A percentile compares a stretch with the other conserved stretches of the same genome.
These are phyloP conservation scores for Chamaecrista fasciculata DNA, from an alignment of 306 rosid species.

Conservation along the genomic window DNA sequence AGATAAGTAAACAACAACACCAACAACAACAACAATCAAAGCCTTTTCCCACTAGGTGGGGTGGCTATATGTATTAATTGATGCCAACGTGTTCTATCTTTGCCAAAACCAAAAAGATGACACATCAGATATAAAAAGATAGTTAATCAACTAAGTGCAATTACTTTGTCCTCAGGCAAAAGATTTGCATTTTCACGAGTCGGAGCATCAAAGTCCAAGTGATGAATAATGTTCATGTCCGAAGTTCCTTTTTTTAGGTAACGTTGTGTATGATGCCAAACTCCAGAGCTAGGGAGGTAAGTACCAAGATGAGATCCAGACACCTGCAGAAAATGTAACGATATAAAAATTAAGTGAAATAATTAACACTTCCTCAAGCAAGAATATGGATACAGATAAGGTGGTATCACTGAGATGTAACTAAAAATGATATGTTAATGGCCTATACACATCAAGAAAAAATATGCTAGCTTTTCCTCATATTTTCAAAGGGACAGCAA, in stretches of 20 bases:
- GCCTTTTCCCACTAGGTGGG: no score
- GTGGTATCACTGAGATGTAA: no score
- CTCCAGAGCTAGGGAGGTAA: not conserved
- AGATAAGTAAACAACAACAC: conserved; percentile 17
- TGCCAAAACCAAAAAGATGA: conserved; percentile 17
- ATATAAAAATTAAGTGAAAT: no score
- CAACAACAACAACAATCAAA: no score
- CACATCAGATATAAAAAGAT: conserved; percentile 8
- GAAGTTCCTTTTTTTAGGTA: not conserved
- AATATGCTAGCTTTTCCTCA: no score
- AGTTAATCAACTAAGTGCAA: no score
- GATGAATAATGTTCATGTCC: not conserved
- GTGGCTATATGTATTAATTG: not conserved
- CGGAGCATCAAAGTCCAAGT: not conserved
- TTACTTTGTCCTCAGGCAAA: not conserved
- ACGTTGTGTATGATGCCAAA: not conserved
- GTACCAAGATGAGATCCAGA: not conserved
- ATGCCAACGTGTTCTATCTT: no score
- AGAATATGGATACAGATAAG: not conserved
- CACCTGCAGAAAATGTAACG: not conserved
- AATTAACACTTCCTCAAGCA: not conserved
- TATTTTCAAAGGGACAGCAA: no score
- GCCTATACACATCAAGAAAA: no score
- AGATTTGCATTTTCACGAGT: not conserved
- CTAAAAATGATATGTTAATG: no score